phyloP scores from a whole-genome alignment of 2,329 filamentous ascomycete genomes.

The Fusarium circinatum region DNA sequence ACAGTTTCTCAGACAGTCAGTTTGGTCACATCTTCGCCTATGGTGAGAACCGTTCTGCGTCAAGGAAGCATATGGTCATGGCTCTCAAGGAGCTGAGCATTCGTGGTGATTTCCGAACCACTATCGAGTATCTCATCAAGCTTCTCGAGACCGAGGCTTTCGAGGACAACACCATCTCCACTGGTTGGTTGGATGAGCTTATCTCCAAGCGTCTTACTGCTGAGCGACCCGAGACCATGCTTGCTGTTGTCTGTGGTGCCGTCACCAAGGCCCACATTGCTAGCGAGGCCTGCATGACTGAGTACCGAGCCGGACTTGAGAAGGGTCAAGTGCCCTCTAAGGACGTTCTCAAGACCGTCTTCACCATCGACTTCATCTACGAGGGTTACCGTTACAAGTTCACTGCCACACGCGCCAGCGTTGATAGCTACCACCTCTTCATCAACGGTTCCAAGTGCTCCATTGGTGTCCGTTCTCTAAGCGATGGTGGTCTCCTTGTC shows the following conservation, averaged over 20 bases:
- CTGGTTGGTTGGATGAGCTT: constrained; percentile 97
- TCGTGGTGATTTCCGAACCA: constrained; percentile 98
- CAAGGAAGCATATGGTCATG: constrained; percentile 98
- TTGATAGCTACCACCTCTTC: constrained; percentile 96
- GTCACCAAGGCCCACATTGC: constrained; percentile 94
- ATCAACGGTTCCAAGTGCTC: constrained; percentile 98
- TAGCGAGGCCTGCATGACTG: constrained; percentile 87
- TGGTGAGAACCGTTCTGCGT: constrained; percentile 95
- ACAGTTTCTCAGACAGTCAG: constrained; percentile 98
- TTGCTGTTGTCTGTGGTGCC: constrained; percentile 95
- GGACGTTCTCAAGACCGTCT: constrained; percentile 96
- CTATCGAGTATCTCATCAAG: constrained; percentile 99
- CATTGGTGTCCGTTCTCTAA: constrained; percentile 90
- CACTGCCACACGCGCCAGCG: constrained; percentile 90
- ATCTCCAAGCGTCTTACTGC: constrained; percentile 98
- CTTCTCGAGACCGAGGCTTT: constrained; percentile 97
- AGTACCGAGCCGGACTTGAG: constrained; percentile 89
- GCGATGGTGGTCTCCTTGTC: constrained; percentile 92
- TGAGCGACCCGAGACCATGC: constrained; percentile 90
- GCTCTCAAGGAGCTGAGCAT: constrained; percentile 99
- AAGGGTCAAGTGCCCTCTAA: constrained; percentile 98
- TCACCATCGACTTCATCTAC: constrained; percentile 98
- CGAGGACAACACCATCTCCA: constrained; percentile 99
- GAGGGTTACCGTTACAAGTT: constrained; percentile 98
- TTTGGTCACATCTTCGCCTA: constrained; percentile 99